Evolutionary conservation across 495 filamentous ascomycete genomes (phyloP).

Genomic region (Sphaerosporella brunnea): DNA sequence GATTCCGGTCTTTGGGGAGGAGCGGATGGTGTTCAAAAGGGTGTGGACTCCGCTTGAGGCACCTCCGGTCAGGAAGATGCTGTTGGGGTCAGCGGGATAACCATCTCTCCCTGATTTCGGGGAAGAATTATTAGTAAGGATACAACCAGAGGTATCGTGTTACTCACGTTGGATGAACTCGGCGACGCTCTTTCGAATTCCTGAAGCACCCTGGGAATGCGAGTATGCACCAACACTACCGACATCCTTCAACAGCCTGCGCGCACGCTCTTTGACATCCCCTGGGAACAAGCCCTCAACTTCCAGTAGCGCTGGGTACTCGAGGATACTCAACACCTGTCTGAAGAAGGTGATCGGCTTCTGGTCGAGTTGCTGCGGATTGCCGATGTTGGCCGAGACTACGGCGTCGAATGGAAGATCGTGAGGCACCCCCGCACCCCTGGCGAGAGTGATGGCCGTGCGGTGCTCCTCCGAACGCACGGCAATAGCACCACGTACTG

Average conservation of each 20-base stretch:
- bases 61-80: slow-evolving; percentile 75
- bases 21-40: slow-evolving; percentile 74
- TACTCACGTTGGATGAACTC: slow-evolving; percentile 75
- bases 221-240: slow-evolving; percentile 93
- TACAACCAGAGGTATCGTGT: background rate
- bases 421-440: slow-evolving; percentile 14
- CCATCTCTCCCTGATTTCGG: slow-evolving; percentile 52
- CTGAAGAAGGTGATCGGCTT: slow-evolving; percentile 98
- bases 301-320: slow-evolving; percentile 71
- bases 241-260: slow-evolving; percentile 57
- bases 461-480: slow-evolving; percentile 79
- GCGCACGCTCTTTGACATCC: slow-evolving; percentile 74
- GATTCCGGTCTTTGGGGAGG: slow-evolving; percentile 58
- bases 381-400: slow-evolving; percentile 95
- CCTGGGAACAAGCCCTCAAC: slow-evolving; percentile 36
- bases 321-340: slow-evolving; percentile 84
- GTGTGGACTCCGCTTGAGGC: slow-evolving; percentile 91
- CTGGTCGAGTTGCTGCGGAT: slow-evolving; percentile 96
- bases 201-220: slow-evolving; percentile 71
- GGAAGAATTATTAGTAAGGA: background rate
- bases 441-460: slow-evolving; percentile 35
- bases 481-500: slow-evolving; percentile 88
- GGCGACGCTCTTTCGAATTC: slow-evolving; percentile 73
- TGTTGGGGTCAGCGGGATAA: slow-evolving; percentile 54
- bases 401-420: slow-evolving; percentile 71